Percentiles rank a stretch among this genome's conserved stretches.
phyloP scores from a whole-genome alignment of 495 filamentous ascomycete genomes.

The Hyaloscypha variabilis region DNA sequence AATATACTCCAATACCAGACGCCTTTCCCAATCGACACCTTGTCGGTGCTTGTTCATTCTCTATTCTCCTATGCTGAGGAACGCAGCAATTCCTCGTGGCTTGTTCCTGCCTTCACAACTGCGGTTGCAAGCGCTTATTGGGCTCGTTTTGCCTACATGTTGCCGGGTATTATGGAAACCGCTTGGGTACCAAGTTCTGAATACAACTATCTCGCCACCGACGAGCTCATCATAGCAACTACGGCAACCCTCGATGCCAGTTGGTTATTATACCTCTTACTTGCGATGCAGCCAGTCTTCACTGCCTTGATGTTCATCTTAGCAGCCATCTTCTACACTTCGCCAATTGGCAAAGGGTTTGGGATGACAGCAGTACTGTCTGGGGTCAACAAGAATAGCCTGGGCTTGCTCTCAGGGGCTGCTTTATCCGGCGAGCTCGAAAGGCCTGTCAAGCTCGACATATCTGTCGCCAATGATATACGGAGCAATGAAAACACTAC shows the following conservation, averaged over 20 bases:
- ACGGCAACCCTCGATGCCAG: not conserved
- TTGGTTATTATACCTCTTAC: constrained; percentile 2
- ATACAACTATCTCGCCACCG: constrained; percentile 2
- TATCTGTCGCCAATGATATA: constrained; percentile 4
- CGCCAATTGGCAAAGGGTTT: constrained; percentile 7
- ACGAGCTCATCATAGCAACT: constrained; percentile 8
- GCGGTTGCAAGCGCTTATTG: constrained; percentile 8
- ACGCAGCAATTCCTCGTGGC: not conserved
- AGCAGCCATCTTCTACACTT: not conserved
- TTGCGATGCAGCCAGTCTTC: constrained; percentile 1
- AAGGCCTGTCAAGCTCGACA: constrained; percentile 2
- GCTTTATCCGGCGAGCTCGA: constrained; percentile 4
- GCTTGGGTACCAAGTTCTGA: not conserved
- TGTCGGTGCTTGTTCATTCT: constrained; percentile 8
- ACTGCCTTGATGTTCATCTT: constrained; percentile 6
- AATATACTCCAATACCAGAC: not conserved
- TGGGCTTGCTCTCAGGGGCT: constrained; percentile 4
- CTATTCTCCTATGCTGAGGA: not conserved
- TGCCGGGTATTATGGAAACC: not conserved
- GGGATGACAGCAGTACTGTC: constrained; percentile 1
- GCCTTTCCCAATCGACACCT: constrained; percentile 6
- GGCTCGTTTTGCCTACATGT: constrained; percentile 2
- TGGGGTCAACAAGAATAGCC: not conserved
- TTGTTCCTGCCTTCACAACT: constrained; percentile 6
- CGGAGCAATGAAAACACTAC: not conserved